A percentile compares a stretch with the other conserved stretches of the same genome.
phyloP scores from a whole-genome alignment of 2,329 filamentous ascomycete genomes.

The Chaetomium sp. region DNA sequence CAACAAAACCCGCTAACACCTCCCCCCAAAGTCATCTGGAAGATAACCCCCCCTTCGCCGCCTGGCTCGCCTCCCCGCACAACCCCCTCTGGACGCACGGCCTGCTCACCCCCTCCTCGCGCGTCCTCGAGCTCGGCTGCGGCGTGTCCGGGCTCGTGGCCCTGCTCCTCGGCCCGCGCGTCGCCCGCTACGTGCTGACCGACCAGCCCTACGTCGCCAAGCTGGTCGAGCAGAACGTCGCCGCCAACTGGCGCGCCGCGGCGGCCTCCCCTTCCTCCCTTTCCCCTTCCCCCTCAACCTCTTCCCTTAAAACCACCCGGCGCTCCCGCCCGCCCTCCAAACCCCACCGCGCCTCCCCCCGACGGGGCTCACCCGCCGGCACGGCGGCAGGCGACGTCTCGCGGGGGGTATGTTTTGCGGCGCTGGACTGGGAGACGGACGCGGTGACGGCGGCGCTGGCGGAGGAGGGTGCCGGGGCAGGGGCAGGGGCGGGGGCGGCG shows the following conservation, averaged over 20 bases:
- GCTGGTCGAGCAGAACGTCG: constrained; percentile 74
- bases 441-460: constrained; percentile 51
- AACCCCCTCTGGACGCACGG: constrained; percentile 62
- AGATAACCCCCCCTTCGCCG: constrained; percentile 79
- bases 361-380: neutral
- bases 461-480: constrained; percentile 27
- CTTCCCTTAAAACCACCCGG: constrained; percentile 1
- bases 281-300: neutral
- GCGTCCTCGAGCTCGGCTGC: constrained; percentile 81
- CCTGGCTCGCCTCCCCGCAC: constrained; percentile 69
- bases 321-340: neutral
- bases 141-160: constrained; percentile 83
- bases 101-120: constrained; percentile 57
- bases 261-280: neutral
- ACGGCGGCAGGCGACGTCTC: too few relatives aligned
- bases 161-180: constrained; percentile 62
- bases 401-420: constrained; percentile 45
- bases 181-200: constrained; percentile 73
- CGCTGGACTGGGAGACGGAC: constrained; percentile 83
- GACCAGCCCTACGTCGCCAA: constrained; percentile 86
- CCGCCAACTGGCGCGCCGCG: constrained; percentile 52
- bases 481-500: neutral
- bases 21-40: constrained; percentile 73
- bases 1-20: neutral
- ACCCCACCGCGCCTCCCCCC: neutral